These are phyloP conservation scores for Endoconidiophora polonica DNA, from an alignment of 2,329 filamentous ascomycete genomes.

Conservation along the genomic window DNA sequence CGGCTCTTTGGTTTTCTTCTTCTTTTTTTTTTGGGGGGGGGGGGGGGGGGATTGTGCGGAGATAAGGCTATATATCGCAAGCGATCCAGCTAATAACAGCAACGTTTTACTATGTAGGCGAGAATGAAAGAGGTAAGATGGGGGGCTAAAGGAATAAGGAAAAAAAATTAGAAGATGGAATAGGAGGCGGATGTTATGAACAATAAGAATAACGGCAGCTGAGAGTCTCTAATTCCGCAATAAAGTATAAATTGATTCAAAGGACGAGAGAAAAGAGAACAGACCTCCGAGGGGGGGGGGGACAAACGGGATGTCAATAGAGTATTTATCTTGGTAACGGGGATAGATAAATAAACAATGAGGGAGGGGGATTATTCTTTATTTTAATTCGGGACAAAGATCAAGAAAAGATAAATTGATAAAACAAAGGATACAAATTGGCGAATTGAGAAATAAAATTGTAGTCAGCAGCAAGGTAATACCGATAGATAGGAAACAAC, in stretches of 20 bases:
- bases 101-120: not conserved
- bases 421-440: too few species aligned
- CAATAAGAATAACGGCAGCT: too few species aligned
- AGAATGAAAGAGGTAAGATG: not conserved
- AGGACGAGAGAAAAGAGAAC: slow-evolving; percentile 5
- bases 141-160: not conserved
- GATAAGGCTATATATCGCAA: not conserved
- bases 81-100: not conserved
- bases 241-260: too few species aligned
- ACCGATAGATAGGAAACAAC: too few species aligned
- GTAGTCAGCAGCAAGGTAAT: too few species aligned
- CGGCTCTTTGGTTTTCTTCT: not conserved
- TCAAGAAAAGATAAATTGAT: too few species aligned
- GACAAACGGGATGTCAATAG: not conserved
- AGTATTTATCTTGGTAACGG: not conserved
- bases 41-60: too few species aligned
- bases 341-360: not conserved
- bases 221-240: too few species aligned
- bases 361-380: not conserved
- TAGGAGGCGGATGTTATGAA: too few species aligned
- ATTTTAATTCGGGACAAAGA: too few species aligned
- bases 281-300: not conserved
- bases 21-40: too few species aligned
- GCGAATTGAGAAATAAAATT: too few species aligned
- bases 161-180: not conserved